Conservation (phyloP, 2,329 filamentous ascomycete species). For the Myriosclerotinia scirpicola region DNA sequence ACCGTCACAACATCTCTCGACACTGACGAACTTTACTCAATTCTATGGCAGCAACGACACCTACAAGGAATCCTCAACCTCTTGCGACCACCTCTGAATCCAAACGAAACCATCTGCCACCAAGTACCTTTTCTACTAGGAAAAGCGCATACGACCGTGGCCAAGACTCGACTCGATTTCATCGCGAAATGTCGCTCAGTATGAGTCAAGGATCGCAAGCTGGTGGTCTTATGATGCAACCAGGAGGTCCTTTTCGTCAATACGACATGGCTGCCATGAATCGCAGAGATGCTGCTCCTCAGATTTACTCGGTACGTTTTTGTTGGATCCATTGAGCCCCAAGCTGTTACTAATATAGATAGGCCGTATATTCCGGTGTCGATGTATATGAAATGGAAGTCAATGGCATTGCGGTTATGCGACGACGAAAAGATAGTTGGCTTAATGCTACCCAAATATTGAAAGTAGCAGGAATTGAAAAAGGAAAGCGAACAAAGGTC, state of each 20-base stretch:
- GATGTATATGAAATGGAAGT: constrained; percentile 99
- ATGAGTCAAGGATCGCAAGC: constrained; percentile 41
- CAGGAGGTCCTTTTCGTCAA: constrained; percentile 37
- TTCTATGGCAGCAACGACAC: constrained; percentile 36
- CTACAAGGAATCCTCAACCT: constrained; percentile 35
- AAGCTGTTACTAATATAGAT: constrained; percentile 18
- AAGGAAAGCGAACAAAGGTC: constrained; percentile 96
- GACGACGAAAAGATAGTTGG: constrained; percentile 91
- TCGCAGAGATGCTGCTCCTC: constrained; percentile 44
- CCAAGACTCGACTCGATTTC: constrained; percentile 30
- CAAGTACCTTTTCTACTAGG: constrained; percentile 30
- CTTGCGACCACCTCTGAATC: constrained; percentile 37
- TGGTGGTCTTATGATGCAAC: constrained; percentile 40
- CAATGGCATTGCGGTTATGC: constrained; percentile 91
- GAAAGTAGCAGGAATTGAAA: constrained; percentile 95
- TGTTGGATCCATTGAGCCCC: constrained; percentile 21
- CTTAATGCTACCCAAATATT: constrained; percentile 98
- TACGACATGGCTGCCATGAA: constrained; percentile 36
- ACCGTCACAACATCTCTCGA: constrained; percentile 8
- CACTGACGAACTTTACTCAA: constrained; percentile 22
- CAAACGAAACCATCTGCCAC: constrained; percentile 35
- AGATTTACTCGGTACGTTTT: constrained; percentile 61
- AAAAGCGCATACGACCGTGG: constrained; percentile 32
- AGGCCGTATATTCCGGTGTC: constrained; percentile 92
- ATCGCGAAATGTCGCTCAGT: constrained; percentile 39